phyloP scores from a whole-genome alignment of 768 basidiomycete species.

The Phylloporus arenicola region DNA sequence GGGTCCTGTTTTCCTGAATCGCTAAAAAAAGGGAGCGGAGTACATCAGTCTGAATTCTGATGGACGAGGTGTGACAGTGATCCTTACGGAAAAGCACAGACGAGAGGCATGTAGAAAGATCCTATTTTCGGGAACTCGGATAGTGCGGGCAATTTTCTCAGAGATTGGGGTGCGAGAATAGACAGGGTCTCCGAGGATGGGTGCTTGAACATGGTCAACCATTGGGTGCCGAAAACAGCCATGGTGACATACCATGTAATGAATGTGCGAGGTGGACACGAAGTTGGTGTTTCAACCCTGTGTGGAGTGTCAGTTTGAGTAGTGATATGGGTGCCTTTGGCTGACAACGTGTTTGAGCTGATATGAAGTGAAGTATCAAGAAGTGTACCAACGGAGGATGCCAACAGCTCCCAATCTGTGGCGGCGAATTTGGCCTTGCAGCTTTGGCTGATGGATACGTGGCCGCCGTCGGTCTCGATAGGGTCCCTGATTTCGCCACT shows the following conservation, averaged over 20 bases:
- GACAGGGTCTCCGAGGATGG: constrained; percentile 57
- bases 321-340: constrained; percentile 48
- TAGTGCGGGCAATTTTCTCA: constrained; percentile 24
- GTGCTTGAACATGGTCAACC: constrained; percentile 38
- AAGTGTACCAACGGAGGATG: constrained; percentile 46
- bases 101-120: constrained; percentile 59
- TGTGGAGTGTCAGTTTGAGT: constrained; percentile 49
- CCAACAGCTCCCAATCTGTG: constrained; percentile 54
- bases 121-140: constrained; percentile 39
- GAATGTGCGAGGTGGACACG: constrained; percentile 56
- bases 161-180: constrained; percentile 39
- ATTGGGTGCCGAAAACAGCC: background rate
- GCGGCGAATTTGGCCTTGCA: constrained; percentile 31
- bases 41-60: background rate
- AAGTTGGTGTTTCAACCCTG: constrained; percentile 67
- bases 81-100: constrained; percentile 46
- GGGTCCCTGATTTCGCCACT: constrained; percentile 40
- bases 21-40: constrained; percentile 29
- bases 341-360: constrained; percentile 27
- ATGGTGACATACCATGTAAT: constrained; percentile 37
- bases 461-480: constrained; percentile 40
- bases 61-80: background rate
- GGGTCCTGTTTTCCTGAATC: constrained; percentile 40
- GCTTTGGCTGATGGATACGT: constrained; percentile 32
- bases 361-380: constrained; percentile 14